Evolutionary conservation across 768 basidiomycete species (phyloP), one percentile per base, ranked within the genome.

Genomic region (Cystofilobasidium capitatum): DNA sequence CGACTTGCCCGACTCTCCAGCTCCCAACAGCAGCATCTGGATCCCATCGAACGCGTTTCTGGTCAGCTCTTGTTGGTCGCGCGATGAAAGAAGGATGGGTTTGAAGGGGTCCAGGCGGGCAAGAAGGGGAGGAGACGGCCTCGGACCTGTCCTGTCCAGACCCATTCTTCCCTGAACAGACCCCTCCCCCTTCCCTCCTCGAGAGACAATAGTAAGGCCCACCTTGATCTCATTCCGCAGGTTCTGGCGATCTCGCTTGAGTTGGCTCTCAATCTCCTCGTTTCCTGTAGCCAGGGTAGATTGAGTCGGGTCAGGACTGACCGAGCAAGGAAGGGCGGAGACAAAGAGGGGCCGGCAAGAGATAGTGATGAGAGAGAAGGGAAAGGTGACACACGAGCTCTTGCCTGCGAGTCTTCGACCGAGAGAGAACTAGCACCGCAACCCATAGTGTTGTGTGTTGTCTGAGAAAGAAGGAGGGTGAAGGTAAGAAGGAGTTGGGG

Each of bases 1-100:
- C 57, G 88, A 88, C 84, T 97, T 96, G 73, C 93, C 93, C 63
- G 90, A 92, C 82, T 96, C 92, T 79, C 94, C 92, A 68, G 94
- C 92, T 66, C 94, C 94, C 33, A 98, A 82, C 67, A 98, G 77
- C 70, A 97, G 76, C 92, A 97, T 94, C 81, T 97, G 93, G 75
- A 77, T 76, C 16, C 13, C 35, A 26, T 17, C 42, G 33, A 29
- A 33, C 16, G 39, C 8, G 8, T 22, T 40, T 10, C 22, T 26
- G 20, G 6, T 6, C 1, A 12, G 26, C 26, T 22, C 16, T 47
- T 35, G 14, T 33, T 16, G 39, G 24, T 24, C 55, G 62, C 24
- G 55, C 17, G 40, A 26, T 37, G 10, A 35, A 0, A 29, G 40
- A 16, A 29, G 22, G 33, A 22, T 12, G 49, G 55, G 36, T 22